Percentiles rank a stretch among this genome's conserved stretches.
Conservation (phyloP, 108 stramenopile species). For the Mediolabrus comicus region DNA sequence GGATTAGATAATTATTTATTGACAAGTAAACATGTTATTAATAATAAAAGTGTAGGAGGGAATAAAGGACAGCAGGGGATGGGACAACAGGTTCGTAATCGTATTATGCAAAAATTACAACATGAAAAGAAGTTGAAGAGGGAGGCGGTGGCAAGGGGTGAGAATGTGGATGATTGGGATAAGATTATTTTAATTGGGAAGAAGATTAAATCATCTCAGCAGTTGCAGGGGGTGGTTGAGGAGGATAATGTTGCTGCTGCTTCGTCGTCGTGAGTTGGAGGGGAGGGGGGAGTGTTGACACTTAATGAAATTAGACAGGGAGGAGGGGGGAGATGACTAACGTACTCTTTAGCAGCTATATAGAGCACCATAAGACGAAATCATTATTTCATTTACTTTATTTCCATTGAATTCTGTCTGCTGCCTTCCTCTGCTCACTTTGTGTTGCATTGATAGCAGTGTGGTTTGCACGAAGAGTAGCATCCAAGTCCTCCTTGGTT, state of each 20-base stretch:
- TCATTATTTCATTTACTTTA: too few species aligned
- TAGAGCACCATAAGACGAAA: too few species aligned
- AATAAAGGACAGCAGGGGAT: background rate
- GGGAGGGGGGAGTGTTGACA: too few species aligned
- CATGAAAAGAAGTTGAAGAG: constrained; percentile 29
- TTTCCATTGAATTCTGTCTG: too few species aligned
- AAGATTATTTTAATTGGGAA: constrained; percentile 39
- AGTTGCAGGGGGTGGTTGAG: background rate
- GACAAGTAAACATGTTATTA: constrained; percentile 54
- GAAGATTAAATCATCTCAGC: constrained; percentile 21
- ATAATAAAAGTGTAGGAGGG: constrained; percentile 14
- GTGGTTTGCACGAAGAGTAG: too few species aligned
- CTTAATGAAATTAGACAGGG: too few species aligned
- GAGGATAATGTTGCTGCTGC: background rate
- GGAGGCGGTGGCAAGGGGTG: constrained; percentile 32
- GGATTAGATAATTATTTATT: constrained; percentile 86
- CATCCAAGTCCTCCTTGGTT: too few species aligned
- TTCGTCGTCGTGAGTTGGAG: background rate
- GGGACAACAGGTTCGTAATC: constrained; percentile 25
- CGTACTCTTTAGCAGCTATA: too few species aligned
- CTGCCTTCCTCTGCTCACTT: too few species aligned
- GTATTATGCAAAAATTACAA: constrained; percentile 34
- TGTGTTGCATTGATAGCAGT: too few species aligned
- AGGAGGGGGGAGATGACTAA: too few species aligned
- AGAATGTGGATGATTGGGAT: constrained; percentile 33